Percentiles rank a stretch among this genome's conserved stretches.
phyloP scores from a whole-genome alignment of 768 basidiomycete species.

The Dictyophora rubrovolvata region DNA sequence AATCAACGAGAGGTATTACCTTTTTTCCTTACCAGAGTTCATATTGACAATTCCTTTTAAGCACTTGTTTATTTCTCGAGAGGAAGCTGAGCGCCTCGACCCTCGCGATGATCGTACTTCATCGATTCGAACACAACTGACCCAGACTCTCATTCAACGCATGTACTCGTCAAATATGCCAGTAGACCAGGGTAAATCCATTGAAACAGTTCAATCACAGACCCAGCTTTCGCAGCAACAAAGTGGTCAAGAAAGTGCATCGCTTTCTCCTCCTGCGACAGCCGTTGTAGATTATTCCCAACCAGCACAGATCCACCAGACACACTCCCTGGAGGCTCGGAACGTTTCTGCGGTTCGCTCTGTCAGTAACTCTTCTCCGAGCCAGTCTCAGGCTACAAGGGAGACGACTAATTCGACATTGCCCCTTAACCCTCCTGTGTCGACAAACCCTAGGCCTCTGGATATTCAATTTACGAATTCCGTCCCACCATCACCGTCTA shows the following conservation, averaged over 20 bases:
- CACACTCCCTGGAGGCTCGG: conserved; percentile 26
- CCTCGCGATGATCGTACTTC: conserved; percentile 72
- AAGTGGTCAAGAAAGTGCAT: background rate
- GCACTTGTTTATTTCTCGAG: conserved; percentile 83
- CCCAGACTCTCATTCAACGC: conserved; percentile 51
- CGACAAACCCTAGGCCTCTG: background rate
- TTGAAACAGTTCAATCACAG: background rate
- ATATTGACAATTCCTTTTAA: conserved; percentile 22
- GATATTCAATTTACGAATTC: too few relatives aligned
- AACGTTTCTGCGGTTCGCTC: conserved; percentile 32
- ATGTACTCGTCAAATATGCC: conserved; percentile 35
- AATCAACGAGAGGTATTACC: conserved; percentile 66
- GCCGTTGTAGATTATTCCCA: background rate
- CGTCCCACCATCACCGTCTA: too few relatives aligned
- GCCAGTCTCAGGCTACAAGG: background rate
- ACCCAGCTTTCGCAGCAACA: background rate
- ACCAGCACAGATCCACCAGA: background rate
- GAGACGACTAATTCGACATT: background rate
- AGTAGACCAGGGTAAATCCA: background rate
- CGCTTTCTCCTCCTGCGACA: background rate
- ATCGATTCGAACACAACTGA: conserved; percentile 48
- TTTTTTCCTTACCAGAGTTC: conserved; percentile 1
- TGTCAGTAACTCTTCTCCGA: conserved; percentile 15
- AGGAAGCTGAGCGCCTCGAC: conserved; percentile 67
- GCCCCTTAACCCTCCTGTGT: background rate